A percentile compares a stretch with the other conserved stretches of the same genome.
Evolutionary conservation across 345 rosid species (phyloP).

Genomic region (Acer yangbiense): DNA sequence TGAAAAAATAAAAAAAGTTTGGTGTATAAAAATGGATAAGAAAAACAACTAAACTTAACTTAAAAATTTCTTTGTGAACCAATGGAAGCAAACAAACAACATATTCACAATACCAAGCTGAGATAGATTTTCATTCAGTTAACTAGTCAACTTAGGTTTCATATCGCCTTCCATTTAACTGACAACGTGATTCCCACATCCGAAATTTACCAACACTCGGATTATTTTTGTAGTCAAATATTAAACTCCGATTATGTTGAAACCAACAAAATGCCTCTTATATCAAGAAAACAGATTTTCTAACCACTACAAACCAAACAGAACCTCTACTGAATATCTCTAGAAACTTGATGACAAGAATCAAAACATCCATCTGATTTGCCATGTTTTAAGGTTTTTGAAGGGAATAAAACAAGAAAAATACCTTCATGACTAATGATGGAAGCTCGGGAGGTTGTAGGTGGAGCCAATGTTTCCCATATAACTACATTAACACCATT

Average conservation of each 20-base stretch:
- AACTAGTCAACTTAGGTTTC: conserved; percentile 5
- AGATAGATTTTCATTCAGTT: neutral
- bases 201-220: neutral
- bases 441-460: conserved; percentile 80
- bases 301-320: neutral
- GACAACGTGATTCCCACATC: neutral
- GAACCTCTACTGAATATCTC: neutral
- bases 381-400: neutral
- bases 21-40: neutral
- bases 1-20: neutral
- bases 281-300: neutral
- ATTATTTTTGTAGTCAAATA: neutral
- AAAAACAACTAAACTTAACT: conserved; percentile 7
- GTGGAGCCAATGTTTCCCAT: conserved; percentile 96
- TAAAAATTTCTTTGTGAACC: conserved; percentile 4
- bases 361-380: conserved; percentile 6
- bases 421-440: conserved; percentile 87
- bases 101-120: neutral
- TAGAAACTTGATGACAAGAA: neutral
- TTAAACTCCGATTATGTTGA: neutral
- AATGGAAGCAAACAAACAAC: neutral
- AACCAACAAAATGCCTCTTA: neutral
- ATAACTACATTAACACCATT: conserved; percentile 81
- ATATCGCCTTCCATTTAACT: neutral
- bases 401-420: neutral